Evolutionary conservation across 306 rosid species (phyloP).

Genomic region (Leucaena leucocephala): DNA sequence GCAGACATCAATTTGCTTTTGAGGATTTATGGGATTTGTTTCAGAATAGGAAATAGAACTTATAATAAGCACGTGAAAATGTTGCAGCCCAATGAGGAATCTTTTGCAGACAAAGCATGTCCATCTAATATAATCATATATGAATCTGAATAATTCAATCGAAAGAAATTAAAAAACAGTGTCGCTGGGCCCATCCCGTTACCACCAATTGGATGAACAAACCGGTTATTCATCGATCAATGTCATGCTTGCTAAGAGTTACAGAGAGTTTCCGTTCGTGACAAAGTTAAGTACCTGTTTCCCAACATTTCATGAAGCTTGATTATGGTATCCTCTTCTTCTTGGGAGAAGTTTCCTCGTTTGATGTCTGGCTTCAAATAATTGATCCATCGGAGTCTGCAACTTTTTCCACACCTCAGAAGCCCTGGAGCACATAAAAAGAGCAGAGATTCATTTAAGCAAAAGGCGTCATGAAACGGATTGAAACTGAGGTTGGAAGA

Average conservation of each 20-base stretch:
- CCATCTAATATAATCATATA: not conserved
- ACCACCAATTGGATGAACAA: not conserved
- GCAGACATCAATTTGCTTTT: not conserved
- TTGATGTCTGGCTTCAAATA: constrained; percentile 90
- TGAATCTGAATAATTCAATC: constrained; percentile 30
- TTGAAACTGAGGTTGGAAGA: no score
- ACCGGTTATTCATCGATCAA: constrained; percentile 3
- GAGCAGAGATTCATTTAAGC: not conserved
- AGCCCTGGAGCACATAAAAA: constrained; percentile 48
- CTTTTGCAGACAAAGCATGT: constrained; percentile 34
- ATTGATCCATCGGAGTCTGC: constrained; percentile 83
- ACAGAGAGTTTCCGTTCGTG: not conserved
- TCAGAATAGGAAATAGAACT: not conserved
- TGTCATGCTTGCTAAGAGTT: not conserved
- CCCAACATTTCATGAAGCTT: constrained; percentile 71
- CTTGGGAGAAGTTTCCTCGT: constrained; percentile 74
- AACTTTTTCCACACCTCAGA: constrained; percentile 89
- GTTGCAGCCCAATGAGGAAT: constrained; percentile 34
- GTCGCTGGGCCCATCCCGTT: constrained; percentile 11
- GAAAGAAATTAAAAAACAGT: not conserved
- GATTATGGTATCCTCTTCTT: constrained; percentile 79
- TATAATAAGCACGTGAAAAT: constrained; percentile 29
- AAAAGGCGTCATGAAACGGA: no score
- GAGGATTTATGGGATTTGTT: not conserved
- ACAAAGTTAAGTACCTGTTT: constrained; percentile 53